Conservation (phyloP, 78 protist genomes). For the Dictyostelium purpureum region DNA sequence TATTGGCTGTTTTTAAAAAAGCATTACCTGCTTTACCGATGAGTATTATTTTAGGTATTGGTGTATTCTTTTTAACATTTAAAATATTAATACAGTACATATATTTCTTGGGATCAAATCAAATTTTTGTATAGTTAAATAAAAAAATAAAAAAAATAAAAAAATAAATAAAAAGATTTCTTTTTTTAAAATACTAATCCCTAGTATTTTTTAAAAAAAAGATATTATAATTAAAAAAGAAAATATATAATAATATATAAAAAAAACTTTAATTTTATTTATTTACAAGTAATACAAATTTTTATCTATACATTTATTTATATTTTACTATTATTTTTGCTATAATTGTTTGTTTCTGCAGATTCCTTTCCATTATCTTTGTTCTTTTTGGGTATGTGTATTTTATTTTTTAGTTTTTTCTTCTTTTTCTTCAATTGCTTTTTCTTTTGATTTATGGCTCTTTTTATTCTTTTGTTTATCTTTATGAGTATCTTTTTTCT, state of each 20-base stretch:
- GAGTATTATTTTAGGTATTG: conserved; percentile 91
- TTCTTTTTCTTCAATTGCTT: too few species aligned
- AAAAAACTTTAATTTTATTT: neutral
- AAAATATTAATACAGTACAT: conserved; percentile 84
- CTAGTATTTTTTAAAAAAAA: neutral
- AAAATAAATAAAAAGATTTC: neutral
- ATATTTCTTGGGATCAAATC: conserved; percentile 4
- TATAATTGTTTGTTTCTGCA: too few species aligned
- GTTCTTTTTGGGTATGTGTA: too few species aligned
- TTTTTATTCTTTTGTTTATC: neutral
- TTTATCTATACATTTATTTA: too few species aligned
- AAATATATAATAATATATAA: neutral
- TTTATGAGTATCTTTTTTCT: too few species aligned
- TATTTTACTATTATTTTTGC: too few species aligned
- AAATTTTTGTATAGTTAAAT: conserved; percentile 37
- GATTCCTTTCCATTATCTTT: too few species aligned
- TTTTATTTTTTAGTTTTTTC: too few species aligned
- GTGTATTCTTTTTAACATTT: conserved; percentile 85
- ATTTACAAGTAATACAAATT: neutral
- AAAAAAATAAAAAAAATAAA: neutral
- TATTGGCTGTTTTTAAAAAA: conserved; percentile 85
- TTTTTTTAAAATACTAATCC: neutral
- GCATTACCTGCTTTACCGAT: conserved; percentile 99
- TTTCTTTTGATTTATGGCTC: too few species aligned
- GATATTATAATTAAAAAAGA: neutral